Evolutionary conservation across 208 protist species (phyloP).

Genomic region (Leishmania major): DNA sequence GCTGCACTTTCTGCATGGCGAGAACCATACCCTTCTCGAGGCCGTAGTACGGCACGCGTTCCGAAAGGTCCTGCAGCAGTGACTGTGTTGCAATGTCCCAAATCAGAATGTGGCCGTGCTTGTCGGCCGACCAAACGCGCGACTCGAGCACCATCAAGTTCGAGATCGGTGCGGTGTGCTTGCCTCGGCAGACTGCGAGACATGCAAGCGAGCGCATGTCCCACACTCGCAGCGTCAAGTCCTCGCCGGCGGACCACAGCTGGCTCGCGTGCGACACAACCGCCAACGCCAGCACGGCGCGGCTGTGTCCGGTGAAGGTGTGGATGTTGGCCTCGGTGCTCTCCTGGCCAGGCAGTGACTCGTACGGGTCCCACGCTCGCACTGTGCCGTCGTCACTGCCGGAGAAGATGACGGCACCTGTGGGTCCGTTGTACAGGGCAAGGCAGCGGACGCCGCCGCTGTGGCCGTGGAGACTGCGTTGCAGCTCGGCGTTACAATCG

Average conservation of each 20-base stretch:
- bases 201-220: slow-evolving; percentile 65
- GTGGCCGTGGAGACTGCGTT: slow-evolving; percentile 70
- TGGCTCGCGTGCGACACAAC: slow-evolving; percentile 63
- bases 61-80: slow-evolving; percentile 66
- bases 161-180: slow-evolving; percentile 69
- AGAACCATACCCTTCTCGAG: slow-evolving; percentile 44
- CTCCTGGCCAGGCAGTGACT: slow-evolving; percentile 1
- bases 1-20: slow-evolving; percentile 64
- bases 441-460: slow-evolving; percentile 64
- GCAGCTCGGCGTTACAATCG: slow-evolving; percentile 21
- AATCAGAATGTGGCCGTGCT: slow-evolving; percentile 74
- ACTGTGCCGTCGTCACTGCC: slow-evolving; percentile 81
- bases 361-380: slow-evolving; percentile 82
- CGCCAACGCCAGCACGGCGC: slow-evolving; percentile 51
- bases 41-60: slow-evolving; percentile 36
- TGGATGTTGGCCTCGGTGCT: slow-evolving; percentile 44
- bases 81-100: slow-evolving; percentile 82
- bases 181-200: slow-evolving; percentile 39
- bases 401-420: slow-evolving; percentile 76
- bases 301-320: slow-evolving; percentile 61
- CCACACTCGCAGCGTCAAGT: slow-evolving; percentile 84
- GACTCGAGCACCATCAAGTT: slow-evolving; percentile 58
- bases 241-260: slow-evolving; percentile 84
- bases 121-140: slow-evolving; percentile 87
- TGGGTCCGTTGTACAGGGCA: slow-evolving; percentile 50